Evolutionary conservation across 768 basidiomycete genomes (phyloP).

Genomic region (Mrakia hoshinonis): DNA sequence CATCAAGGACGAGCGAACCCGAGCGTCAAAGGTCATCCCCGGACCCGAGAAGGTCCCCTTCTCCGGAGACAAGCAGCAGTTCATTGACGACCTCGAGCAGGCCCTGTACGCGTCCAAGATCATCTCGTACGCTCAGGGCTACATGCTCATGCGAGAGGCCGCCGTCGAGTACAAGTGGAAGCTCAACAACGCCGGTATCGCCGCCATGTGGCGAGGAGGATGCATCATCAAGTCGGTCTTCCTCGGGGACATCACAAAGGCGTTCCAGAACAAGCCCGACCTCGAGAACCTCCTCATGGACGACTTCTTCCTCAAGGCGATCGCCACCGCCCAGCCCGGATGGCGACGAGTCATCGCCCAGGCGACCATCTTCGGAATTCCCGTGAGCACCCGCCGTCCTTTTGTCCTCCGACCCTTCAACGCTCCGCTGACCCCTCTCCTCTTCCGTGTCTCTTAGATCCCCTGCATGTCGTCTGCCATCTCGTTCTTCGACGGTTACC

Average conservation of each 20-base stretch:
- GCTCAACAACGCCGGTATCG: conserved; percentile 73
- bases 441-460: not conserved
- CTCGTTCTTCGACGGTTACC: conserved; percentile 98
- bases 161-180: conserved; percentile 59
- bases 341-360: conserved; percentile 97
- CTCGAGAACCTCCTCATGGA: conserved; percentile 91
- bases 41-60: conserved; percentile 89
- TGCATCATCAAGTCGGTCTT: conserved; percentile 98
- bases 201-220: conserved; percentile 98
- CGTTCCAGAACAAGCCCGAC: conserved; percentile 72
- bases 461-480: conserved; percentile 41
- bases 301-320: conserved; percentile 63
- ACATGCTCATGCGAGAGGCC: conserved; percentile 98
- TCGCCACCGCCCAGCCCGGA: conserved; percentile 89
- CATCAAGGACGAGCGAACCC: conserved; percentile 88
- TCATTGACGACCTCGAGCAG: conserved; percentile 92
- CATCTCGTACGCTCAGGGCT: conserved; percentile 98
- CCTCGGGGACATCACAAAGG: conserved; percentile 81
- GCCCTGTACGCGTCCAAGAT: conserved; percentile 99
- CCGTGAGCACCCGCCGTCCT: conserved; percentile 65
- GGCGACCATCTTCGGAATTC: conserved; percentile 78
- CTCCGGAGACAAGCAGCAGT: conserved; percentile 89
- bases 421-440: not conserved
- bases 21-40: conserved; percentile 80
- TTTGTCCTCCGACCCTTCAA: not conserved